Evolutionary conservation across 371 early-diverging fungal species (phyloP).

Genomic region (Mortierella sp.): DNA sequence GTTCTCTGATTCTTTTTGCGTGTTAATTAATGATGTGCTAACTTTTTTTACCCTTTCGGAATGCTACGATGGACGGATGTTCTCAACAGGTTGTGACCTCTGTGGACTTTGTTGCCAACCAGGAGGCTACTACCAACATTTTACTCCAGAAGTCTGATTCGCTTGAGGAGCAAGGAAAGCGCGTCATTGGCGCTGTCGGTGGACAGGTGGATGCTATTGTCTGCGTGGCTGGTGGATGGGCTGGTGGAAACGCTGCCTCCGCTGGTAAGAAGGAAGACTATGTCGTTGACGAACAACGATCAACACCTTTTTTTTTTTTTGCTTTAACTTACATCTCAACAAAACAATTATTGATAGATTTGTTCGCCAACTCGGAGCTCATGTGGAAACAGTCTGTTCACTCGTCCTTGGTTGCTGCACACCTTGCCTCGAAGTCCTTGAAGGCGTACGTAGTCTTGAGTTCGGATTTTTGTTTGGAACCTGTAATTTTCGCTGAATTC

Average conservation of each 20-base stretch:
- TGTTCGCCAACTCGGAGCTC: conserved; percentile 76
- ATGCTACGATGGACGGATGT: background rate
- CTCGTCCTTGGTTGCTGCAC: conserved; percentile 85
- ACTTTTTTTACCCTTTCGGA: conserved; percentile 2
- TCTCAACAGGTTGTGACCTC: conserved; percentile 75
- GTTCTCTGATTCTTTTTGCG: too few species aligned
- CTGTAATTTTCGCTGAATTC: too few species aligned
- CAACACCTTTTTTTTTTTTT: too few species aligned
- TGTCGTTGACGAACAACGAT: too few species aligned
- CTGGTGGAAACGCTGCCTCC: conserved; percentile 89
- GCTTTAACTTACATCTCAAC: too few species aligned
- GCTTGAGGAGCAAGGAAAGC: conserved; percentile 71
- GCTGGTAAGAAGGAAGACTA: conserved; percentile 62
- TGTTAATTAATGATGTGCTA: too few species aligned
- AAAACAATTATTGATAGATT: conserved; percentile 56
- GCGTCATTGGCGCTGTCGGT: conserved; percentile 58
- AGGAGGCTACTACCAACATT: conserved; percentile 80
- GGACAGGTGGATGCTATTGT: conserved; percentile 84
- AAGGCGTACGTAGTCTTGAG: conserved; percentile 63
- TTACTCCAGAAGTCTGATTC: conserved; percentile 58
- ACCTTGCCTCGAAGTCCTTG: conserved; percentile 82
- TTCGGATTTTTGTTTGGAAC: background rate
- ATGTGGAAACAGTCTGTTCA: conserved; percentile 87
- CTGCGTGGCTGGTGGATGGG: conserved; percentile 98
- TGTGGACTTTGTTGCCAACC: conserved; percentile 81